A percentile compares a stretch with the other conserved stretches of the same genome.
These are phyloP conservation scores for Solanum neorickii DNA, from an alignment of 257 asterid species.

Conservation along the genomic window DNA sequence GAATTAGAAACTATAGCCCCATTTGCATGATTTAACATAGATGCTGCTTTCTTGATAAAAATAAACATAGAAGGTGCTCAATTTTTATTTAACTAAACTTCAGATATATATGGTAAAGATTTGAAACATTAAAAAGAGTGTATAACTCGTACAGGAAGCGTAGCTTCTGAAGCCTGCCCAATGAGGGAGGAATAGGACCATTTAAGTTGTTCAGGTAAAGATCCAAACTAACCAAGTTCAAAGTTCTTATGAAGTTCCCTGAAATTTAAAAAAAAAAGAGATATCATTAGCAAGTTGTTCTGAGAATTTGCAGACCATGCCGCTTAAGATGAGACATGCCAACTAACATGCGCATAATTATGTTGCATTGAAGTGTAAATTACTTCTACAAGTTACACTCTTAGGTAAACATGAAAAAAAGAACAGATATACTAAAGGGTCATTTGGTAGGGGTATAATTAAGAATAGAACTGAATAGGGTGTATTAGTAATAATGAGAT, in stretches of 20 bases:
- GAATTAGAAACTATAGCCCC: not conserved
- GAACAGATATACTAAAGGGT: not conserved
- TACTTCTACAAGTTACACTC: not conserved
- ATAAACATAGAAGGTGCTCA: not conserved
- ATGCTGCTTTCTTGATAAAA: not conserved
- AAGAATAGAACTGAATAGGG: not conserved
- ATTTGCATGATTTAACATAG: not conserved
- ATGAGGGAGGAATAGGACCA: constrained; percentile 63
- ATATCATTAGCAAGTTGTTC: not conserved
- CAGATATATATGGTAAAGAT: not conserved
- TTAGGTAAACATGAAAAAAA: not conserved
- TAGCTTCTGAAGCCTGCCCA: constrained; percentile 66
- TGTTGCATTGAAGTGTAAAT: not conserved
- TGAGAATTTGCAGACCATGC: not conserved
- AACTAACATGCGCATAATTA: not conserved
- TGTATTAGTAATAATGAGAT: not conserved
- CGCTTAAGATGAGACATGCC: not conserved
- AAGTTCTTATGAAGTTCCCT: no score
- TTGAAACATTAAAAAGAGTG: not conserved
- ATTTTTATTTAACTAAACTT: not conserved
- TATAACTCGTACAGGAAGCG: constrained; percentile 64
- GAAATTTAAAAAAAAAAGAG: constrained; percentile 4
- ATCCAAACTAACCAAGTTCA: constrained; percentile 99
- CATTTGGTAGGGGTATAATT: not conserved
- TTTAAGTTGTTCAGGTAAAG: constrained; percentile 62